Evolutionary conservation across 495 filamentous ascomycete genomes (phyloP).

Genomic region (Penicillium parvum): DNA sequence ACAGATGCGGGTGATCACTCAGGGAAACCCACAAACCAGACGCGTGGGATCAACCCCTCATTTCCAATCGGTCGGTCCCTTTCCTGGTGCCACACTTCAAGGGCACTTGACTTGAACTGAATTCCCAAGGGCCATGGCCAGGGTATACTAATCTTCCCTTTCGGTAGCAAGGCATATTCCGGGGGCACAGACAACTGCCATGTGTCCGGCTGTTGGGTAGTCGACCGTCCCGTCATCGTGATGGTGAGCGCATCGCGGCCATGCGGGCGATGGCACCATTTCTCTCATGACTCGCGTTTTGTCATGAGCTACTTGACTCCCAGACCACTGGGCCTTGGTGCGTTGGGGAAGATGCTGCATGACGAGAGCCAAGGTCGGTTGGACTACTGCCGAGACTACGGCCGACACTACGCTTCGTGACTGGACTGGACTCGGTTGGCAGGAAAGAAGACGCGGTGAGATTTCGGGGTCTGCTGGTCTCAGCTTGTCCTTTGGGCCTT

Average conservation of each 20-base stretch:
- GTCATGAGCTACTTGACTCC: neutral
- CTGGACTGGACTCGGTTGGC: too few relatives aligned
- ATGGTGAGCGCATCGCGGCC: neutral
- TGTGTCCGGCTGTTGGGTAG: neutral
- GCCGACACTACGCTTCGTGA: too few relatives aligned
- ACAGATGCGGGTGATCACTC: neutral
- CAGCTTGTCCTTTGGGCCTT: neutral
- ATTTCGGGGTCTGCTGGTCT: neutral
- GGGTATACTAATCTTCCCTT: neutral
- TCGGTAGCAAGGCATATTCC: neutral
- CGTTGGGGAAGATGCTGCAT: constrained; percentile 7
- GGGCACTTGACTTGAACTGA: neutral
- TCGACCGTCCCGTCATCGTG: too few relatives aligned
- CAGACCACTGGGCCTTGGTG: too few relatives aligned
- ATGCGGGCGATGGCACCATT: neutral
- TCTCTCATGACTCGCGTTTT: neutral
- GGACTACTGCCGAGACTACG: neutral
- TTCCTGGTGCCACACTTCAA: neutral
- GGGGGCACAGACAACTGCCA: neutral
- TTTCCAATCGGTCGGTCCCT: neutral
- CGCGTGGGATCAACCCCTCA: neutral
- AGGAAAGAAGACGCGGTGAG: neutral
- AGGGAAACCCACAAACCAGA: neutral
- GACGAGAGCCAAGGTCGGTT: constrained; percentile 13
- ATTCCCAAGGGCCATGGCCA: neutral